phyloP scores from a whole-genome alignment of 345 rosid genomes.

The Kandelia obovata region DNA sequence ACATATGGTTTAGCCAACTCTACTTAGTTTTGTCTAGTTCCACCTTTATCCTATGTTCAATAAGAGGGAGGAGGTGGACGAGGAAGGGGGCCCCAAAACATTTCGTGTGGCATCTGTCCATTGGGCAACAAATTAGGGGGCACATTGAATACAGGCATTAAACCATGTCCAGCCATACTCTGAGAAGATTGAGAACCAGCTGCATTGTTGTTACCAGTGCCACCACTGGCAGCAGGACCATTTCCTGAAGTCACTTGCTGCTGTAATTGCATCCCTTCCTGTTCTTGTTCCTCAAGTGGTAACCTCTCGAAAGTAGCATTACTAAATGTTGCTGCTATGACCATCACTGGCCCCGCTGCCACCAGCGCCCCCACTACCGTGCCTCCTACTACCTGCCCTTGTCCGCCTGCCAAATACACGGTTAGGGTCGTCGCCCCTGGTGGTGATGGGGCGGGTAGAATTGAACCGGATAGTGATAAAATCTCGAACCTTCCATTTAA shows the following conservation, averaged over 20 bases:
- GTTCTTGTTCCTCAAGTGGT: slow-evolving; percentile 60
- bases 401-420: slow-evolving; percentile 79
- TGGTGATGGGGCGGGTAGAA: slow-evolving; percentile 68
- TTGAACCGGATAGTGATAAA: slow-evolving; percentile 70
- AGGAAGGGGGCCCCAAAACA: slow-evolving; percentile 73
- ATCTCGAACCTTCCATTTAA: slow-evolving; percentile 89
- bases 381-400: slow-evolving; percentile 93
- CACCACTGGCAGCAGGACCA: slow-evolving; percentile 5
- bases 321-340: slow-evolving; percentile 73
- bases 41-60: slow-evolving; percentile 10
- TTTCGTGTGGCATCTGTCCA: slow-evolving; percentile 67
- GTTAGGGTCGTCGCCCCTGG: slow-evolving; percentile 72
- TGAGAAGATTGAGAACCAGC: slow-evolving; percentile 33
- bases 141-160: slow-evolving; percentile 63
- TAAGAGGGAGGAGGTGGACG: slow-evolving; percentile 65
- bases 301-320: slow-evolving; percentile 81
- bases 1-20: slow-evolving; percentile 23
- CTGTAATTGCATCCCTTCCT: slow-evolving; percentile 34
- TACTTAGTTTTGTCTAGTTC: neutral
- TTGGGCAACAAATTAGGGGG: slow-evolving; percentile 61
- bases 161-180: slow-evolving; percentile 30
- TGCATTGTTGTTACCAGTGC: slow-evolving; percentile 21
- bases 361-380: slow-evolving; percentile 57
- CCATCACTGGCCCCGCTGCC: slow-evolving; percentile 85
- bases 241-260: slow-evolving; percentile 36